Evolutionary conservation across 2,329 filamentous ascomycete genomes (phyloP).

Genomic region (Grosmannia penicillata): DNA sequence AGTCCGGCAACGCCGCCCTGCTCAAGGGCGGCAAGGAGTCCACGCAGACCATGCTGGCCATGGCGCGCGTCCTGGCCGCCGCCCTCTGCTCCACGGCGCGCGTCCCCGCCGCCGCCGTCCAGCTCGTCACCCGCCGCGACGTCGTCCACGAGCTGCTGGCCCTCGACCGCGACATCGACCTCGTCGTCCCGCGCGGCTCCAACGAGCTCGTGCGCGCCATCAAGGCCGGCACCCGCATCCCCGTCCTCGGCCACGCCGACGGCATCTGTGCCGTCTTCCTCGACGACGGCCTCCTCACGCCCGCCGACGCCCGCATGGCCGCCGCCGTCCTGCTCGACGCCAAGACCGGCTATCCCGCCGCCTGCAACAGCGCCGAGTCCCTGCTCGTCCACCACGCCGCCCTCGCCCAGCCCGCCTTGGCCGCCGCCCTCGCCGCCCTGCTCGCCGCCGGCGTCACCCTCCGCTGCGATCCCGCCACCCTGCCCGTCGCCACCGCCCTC

Average conservation of each 20-base stretch:
- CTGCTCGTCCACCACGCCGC: conserved; percentile 67
- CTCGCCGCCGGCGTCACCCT: conserved; percentile 65
- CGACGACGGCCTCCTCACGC: conserved; percentile 48
- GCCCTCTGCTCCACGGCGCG: conserved; percentile 63
- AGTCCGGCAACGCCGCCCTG: conserved; percentile 93
- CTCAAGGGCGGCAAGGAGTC: conserved; percentile 96
- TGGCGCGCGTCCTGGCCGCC: conserved; percentile 68
- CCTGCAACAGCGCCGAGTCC: conserved; percentile 90
- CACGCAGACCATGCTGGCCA: conserved; percentile 84
- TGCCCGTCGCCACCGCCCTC: conserved; percentile 30
- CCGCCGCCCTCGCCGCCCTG: conserved; percentile 57
- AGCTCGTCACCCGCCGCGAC: conserved; percentile 87
- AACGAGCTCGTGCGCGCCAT: conserved; percentile 85
- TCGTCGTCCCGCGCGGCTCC: conserved; percentile 83
- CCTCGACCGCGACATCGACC: conserved; percentile 77
- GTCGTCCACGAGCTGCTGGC: conserved; percentile 77
- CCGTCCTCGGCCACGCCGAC: conserved; percentile 90
- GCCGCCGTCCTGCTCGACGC: conserved; percentile 71
- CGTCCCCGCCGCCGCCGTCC: conserved; percentile 76
- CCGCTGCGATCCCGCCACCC: conserved; percentile 60
- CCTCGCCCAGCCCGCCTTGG: conserved; percentile 46
- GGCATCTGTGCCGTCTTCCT: conserved; percentile 83
- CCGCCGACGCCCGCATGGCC: conserved; percentile 57
- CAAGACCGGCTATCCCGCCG: conserved; percentile 88
- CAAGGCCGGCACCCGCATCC: conserved; percentile 83